phyloP scores from a whole-genome alignment of 2,329 filamentous ascomycete species.

The Aspergillus piperis region DNA sequence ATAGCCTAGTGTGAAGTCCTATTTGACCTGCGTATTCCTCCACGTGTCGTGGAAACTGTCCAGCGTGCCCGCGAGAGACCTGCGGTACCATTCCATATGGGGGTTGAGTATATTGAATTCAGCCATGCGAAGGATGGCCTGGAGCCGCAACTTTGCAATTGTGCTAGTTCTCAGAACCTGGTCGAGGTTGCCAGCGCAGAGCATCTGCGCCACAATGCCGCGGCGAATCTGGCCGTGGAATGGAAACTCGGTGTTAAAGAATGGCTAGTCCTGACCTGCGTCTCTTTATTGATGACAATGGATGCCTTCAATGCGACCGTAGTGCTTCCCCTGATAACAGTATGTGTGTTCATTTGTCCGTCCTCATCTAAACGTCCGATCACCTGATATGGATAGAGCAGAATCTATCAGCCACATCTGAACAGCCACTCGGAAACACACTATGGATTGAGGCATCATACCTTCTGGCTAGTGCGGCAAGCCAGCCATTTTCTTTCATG shows the following conservation, averaged over 20 bases:
- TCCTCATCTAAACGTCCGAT: not conserved
- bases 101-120: conserved; percentile 18
- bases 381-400: conserved; percentile 23
- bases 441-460: conserved; percentile 56
- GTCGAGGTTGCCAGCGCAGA: conserved; percentile 9
- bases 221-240: conserved; percentile 13
- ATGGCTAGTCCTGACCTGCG: conserved; percentile 44
- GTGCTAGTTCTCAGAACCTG: conserved; percentile 11
- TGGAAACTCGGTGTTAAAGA: conserved; percentile 46
- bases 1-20: not conserved
- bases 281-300: conserved; percentile 50
- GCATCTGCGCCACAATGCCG: conserved; percentile 12
- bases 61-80: not conserved
- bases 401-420: conserved; percentile 40
- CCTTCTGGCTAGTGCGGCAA: conserved; percentile 39
- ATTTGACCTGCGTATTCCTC: not conserved
- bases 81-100: conserved; percentile 16
- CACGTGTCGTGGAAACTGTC: not conserved
- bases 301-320: conserved; percentile 54
- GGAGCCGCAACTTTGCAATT: conserved; percentile 11
- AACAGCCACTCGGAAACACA: conserved; percentile 37
- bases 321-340: conserved; percentile 49
- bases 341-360: conserved; percentile 26
- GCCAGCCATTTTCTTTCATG: conserved; percentile 34
- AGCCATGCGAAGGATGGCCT: conserved; percentile 18